Evolutionary conservation across 2,329 filamentous ascomycete genomes (phyloP), one percentile per base, ranked within the genome.

Genomic region (Colletotrichum lentis): DNA sequence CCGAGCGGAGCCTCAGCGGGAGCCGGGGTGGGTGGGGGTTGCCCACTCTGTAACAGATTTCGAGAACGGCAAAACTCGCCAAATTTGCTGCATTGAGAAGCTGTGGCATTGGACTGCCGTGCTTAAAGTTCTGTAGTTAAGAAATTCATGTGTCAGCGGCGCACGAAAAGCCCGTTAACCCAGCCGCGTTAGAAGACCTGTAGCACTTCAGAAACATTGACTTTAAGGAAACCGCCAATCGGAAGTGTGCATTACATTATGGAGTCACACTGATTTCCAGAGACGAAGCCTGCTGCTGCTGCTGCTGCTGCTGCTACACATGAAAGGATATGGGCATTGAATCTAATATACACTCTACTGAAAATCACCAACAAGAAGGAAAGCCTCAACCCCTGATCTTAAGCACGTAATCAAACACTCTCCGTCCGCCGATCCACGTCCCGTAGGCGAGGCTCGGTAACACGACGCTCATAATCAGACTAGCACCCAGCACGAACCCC

Each of bases 401-500:
- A 55, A 60, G 22, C 24, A 56, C 62, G 53, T 68, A 66, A 31
- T 68, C 66, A 55, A 68, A 41, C 20, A 46, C 49, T n/a, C 62
- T 57, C 20, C 66, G 62, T 27, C 66, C 66, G 10, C 55, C 66
- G 20, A 66, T 65, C 66, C 66, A 68, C 11, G 66, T 68, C 22
- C 66, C 66, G 41, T 68, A 68, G 12, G 66, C 66, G 7, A 68
- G 62, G 54, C 49, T 46, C 5, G 66, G 66, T 14, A 68, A 37
- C 18, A 66, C 35, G 3, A 68, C 56, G 44, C 49, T 68, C 66
- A 68, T 65, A 43, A 65, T 55, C 7, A 68, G 37, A 47, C 66
- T 46, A 22, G 66, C 66, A 39, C 66, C 62, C n/a, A 68, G 10
- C n/a, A 68, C 37, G 11, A 68, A 56, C 0, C 66, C 62, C 20